Evolutionary conservation across 1,284 basidiomycete genomes (phyloP).

Genomic region (Boletus sp.): DNA sequence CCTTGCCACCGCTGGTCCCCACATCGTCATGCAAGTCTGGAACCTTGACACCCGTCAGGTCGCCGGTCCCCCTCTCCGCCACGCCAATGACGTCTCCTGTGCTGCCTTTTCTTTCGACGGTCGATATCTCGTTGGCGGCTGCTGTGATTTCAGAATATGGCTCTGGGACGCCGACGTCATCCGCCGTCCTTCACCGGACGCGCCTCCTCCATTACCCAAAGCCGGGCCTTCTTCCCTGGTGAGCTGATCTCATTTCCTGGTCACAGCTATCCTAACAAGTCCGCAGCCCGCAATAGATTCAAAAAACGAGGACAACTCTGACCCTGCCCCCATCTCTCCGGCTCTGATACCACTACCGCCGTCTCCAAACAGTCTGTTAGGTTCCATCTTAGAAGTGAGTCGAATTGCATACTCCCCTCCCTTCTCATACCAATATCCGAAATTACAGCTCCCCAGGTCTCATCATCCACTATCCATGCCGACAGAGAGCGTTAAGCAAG

Average conservation of each 20-base stretch:
- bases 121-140: conserved; percentile 29
- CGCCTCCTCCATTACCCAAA: conserved; percentile 8
- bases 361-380: conserved; percentile 21
- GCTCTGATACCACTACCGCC: conserved; percentile 24
- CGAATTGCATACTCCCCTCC: background rate
- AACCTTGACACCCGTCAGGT: conserved; percentile 24
- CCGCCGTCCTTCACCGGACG: conserved; percentile 14
- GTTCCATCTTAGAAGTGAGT: conserved; percentile 25
- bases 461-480: conserved; percentile 7
- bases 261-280: conserved; percentile 2
- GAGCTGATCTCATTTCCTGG: background rate
- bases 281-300: conserved; percentile 10
- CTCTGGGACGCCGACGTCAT: conserved; percentile 29
- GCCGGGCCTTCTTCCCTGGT: conserved; percentile 13
- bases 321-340: conserved; percentile 12
- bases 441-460: conserved; percentile 18
- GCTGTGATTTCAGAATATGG: conserved; percentile 30
- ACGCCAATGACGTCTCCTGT: conserved; percentile 31
- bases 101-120: conserved; percentile 32
- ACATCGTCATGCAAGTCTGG: conserved; percentile 30
- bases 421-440: conserved; percentile 1
- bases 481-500: conserved; percentile 1
- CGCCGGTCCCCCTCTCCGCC: conserved; percentile 23
- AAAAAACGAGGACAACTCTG: conserved; percentile 5
- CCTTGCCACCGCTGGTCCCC: conserved; percentile 30